These are phyloP conservation scores for Solanum virginianum DNA, from an alignment of 257 asterid species.

Conservation along the genomic window DNA sequence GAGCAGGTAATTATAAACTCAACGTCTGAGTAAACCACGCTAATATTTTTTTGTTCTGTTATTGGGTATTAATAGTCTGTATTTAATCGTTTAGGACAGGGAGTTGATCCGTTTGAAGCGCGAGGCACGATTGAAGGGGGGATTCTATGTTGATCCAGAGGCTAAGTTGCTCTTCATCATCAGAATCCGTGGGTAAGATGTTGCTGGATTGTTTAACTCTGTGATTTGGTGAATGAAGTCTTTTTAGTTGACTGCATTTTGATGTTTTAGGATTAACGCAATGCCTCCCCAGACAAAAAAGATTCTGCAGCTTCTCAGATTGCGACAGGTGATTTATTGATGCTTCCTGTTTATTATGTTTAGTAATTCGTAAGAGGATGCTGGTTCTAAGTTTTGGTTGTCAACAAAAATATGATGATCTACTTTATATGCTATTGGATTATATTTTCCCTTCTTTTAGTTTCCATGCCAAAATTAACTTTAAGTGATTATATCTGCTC, in stretches of 20 bases:
- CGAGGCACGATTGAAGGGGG: slow-evolving; percentile 77
- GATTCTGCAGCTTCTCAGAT: slow-evolving; percentile 53
- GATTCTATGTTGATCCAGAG: slow-evolving; percentile 65
- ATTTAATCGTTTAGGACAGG: slow-evolving; percentile 20
- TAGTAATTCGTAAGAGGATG: neutral
- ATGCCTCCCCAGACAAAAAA: slow-evolving; percentile 63
- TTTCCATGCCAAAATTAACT: neutral
- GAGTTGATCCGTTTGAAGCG: slow-evolving; percentile 57
- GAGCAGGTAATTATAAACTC: slow-evolving; percentile 22
- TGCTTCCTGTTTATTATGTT: neutral
- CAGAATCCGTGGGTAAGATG: slow-evolving; percentile 60
- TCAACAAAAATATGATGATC: neutral
- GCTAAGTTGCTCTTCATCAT: slow-evolving; percentile 54
- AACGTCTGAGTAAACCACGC: no score
- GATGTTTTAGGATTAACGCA: slow-evolving; percentile 45
- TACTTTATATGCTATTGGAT: neutral
- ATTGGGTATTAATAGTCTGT: neutral
- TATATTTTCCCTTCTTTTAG: neutral
- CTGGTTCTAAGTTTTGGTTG: neutral
- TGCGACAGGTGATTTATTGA: slow-evolving; percentile 38
- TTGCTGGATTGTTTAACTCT: neutral
- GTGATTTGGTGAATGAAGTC: neutral
- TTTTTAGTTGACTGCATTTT: neutral
- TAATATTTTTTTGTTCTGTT: neutral
- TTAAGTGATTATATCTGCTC: neutral